Base-by-base conservation (phyloP, 2,329 filamentous ascomycete species). In the Metarhizium album region DNA sequence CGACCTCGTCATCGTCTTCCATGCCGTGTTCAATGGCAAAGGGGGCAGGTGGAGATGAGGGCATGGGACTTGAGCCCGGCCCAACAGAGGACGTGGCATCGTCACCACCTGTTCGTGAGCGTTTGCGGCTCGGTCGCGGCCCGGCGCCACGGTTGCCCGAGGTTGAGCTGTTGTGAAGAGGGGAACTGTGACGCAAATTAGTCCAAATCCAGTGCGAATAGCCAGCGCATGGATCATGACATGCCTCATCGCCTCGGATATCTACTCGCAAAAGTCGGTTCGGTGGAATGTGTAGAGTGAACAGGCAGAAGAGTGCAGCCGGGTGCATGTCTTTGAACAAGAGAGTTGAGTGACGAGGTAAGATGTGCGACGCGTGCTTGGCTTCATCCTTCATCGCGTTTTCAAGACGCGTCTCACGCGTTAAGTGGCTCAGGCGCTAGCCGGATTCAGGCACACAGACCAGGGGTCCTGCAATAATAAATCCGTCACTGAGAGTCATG, bases 61-160 rank as follows among this genome's bases (percentile, higher is more conserved):
- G 74, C 70, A 85, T 78, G 6, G 80, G 80, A 57, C 79, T 83
- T 2, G 80, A 83, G 31, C 73, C 76, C 13, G 69, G 66, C 11
- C 69, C 73, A 29, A 72, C 69, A 14, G 79, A 74, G 27, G 78
- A 79, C 3, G 69, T 67, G 29, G 65, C 71, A 67, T 80, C 75
- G 53, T 74, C 75, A 45, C 69, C 75, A 48, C 68, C 70, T 16
- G 70, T 70, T 52, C 78, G 76, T 35, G 76, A 72, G 46, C 79
- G 76, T 63, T 82, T 82, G 59, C 78, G 75, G 61, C 66, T 75
- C 45, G 70, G 66, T 50, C 73, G 70, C 46, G 73, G 66, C 42
- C 70, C 74, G 24, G 77, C 66, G 49, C 88, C 87, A 59, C 88
- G 82, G 70, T 95, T 95, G 60, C 84, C 89, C 57, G 90, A 90